A percentile compares a stretch with the other conserved stretches of the same genome.
Conservation (phyloP, 805 yeast species). For the Spencermartinsiella europaea region DNA sequence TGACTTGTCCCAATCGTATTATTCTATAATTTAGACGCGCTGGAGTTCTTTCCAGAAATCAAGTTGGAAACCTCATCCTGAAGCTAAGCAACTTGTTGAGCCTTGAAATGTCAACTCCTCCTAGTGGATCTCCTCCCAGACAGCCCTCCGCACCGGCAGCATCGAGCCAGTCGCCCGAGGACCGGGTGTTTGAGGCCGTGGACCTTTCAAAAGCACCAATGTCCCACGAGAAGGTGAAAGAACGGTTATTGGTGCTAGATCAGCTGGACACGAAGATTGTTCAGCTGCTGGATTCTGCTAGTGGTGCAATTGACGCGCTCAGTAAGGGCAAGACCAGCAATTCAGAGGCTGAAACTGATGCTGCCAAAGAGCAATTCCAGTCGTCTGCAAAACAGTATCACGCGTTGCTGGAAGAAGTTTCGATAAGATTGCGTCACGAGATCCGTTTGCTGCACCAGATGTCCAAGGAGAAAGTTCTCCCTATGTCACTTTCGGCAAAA, state of each 20-base stretch:
- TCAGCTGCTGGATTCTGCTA: slow-evolving; percentile 24
- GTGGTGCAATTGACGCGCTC: slow-evolving; percentile 25
- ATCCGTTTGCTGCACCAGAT: slow-evolving; percentile 53
- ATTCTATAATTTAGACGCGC: no score
- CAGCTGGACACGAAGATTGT: slow-evolving; percentile 26
- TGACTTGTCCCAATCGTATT: no score
- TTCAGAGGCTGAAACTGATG: slow-evolving; percentile 14
- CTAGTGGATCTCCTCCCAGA: no score
- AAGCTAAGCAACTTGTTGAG: no score
- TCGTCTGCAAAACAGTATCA: slow-evolving; percentile 46
- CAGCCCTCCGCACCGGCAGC: background rate
- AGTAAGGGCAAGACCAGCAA: slow-evolving; percentile 24
- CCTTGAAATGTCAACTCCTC: no score
- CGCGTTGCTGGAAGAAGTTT: slow-evolving; percentile 49
- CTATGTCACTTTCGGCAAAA: slow-evolving; percentile 63
- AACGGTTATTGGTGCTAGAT: slow-evolving; percentile 27
- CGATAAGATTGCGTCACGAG: slow-evolving; percentile 59
- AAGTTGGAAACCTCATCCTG: no score
- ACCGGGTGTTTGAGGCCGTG: slow-evolving; percentile 16
- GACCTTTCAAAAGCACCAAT: slow-evolving; percentile 25
- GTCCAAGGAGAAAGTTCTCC: slow-evolving; percentile 50
- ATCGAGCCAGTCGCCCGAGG: background rate
- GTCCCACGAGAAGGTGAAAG: slow-evolving; percentile 24
- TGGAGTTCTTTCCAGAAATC: no score
- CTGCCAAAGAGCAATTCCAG: slow-evolving; percentile 38